Base-by-base conservation (phyloP, 1,284 basidiomycete genomes). In the Ceratobasidium sp. region DNA sequence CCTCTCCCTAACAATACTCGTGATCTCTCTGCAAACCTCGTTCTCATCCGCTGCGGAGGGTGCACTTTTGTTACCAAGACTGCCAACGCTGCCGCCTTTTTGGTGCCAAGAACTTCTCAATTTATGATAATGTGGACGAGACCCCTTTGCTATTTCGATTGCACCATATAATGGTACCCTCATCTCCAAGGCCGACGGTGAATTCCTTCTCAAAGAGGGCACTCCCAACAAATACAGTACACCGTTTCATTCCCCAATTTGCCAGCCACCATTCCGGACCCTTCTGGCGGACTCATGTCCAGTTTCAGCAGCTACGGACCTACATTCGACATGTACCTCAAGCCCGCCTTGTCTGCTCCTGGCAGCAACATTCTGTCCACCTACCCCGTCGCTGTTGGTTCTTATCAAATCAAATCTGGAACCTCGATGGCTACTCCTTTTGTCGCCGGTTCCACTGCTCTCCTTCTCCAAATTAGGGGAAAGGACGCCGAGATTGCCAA, bases 311-410 rank as follows among this genome's bases (percentile, higher is more conserved):
- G 79, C 46, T 85, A 84, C 71, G 85, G 85, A 0, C 86, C 86
- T 2, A 80, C 84, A 8, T 83, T 85, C 74, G 86, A 88, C 73
- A 79, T 86, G 74, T 82, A 78, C 75, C 81, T 85, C 74, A 83
- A 84, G 70, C 85, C 87, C 7, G 79, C 82, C 1, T 75, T 87
- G 36, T 79, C 83, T 16, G 85, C 86, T 19, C 86, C 86, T 0
- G 87, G 87, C 62, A 83, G 82, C 8, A 83, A 82, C 71, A 87
- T 88, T 67, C 78, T 87, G n/a, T 87, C 83, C 19, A 86, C 85
- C 2, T 77, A 81, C 52, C 83, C 84, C 2, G 74, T 80, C 46
- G 78, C 77, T 36, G 74, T 81, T 3, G 83, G 50, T 46, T 77
- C 77, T 11, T 82, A 79, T 69, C 78, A 77, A 4, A 77, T 83